Percentiles rank a stretch among this genome's conserved stretches.
Conservation (phyloP, 2,329 filamentous ascomycete genomes). For the Colletotrichum noveboracense region DNA sequence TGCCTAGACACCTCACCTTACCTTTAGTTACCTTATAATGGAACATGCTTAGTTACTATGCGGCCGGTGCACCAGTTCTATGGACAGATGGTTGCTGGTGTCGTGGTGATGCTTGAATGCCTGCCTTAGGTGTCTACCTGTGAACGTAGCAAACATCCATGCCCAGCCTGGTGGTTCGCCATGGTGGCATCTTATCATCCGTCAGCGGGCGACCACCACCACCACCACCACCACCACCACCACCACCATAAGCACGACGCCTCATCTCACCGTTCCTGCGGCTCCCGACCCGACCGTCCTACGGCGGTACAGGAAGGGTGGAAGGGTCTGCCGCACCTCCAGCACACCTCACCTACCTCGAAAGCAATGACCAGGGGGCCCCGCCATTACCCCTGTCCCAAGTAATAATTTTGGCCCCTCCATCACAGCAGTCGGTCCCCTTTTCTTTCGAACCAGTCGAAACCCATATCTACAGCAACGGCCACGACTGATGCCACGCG, state of each 20-base stretch:
- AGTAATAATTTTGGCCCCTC: slow-evolving; percentile 47
- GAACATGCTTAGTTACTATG: no score
- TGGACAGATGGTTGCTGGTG: no score
- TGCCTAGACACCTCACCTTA: no score
- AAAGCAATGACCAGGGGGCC: slow-evolving; percentile 10
- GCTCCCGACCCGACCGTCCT: no score
- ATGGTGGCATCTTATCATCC: no score
- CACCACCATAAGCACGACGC: background rate
- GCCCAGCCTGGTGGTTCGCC: no score
- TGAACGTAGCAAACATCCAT: no score
- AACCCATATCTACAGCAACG: slow-evolving; percentile 24
- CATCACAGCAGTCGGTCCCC: slow-evolving; percentile 27
- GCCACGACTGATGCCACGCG: background rate
- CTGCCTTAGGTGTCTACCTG: background rate
- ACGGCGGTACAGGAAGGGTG: background rate
- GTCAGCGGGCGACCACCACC: no score
- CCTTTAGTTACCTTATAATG: no score
- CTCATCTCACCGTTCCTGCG: background rate
- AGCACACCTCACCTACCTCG: background rate
- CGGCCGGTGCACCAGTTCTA: no score
- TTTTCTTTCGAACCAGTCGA: slow-evolving; percentile 17
- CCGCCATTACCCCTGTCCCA: slow-evolving; percentile 15
- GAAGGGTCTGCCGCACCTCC: background rate
- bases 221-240: no score
- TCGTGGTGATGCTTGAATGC: no score